These are phyloP conservation scores for Cyphellophora europaea DNA, from an alignment of 2,329 filamentous ascomycete genomes.

Conservation along the genomic window DNA sequence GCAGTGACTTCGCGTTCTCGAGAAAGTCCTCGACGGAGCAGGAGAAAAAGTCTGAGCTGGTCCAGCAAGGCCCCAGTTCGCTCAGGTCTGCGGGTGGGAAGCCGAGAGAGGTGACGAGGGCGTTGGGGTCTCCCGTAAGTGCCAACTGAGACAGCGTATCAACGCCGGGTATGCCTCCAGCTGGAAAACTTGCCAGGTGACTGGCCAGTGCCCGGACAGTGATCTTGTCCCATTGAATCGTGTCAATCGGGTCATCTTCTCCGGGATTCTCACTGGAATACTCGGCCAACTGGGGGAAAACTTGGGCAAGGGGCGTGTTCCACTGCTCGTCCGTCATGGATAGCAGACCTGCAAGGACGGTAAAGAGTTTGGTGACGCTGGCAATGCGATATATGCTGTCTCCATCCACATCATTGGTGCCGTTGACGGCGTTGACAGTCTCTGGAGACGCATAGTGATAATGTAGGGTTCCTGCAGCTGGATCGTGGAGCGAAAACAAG, in stretches of 20 bases:
- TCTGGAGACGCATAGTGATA: slow-evolving; percentile 28
- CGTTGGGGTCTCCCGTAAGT: neutral
- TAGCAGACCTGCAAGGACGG: slow-evolving; percentile 29
- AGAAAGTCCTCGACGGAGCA: slow-evolving; percentile 11
- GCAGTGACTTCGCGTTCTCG: slow-evolving; percentile 21
- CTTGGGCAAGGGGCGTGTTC: slow-evolving; percentile 37
- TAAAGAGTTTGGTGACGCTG: slow-evolving; percentile 33
- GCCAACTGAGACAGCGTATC: neutral
- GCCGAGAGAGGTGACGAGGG: neutral
- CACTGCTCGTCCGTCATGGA: slow-evolving; percentile 26
- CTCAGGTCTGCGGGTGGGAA: slow-evolving; percentile 3
- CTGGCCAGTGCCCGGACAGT: slow-evolving; percentile 37
- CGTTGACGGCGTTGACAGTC: slow-evolving; percentile 31
- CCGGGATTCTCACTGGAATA: slow-evolving; percentile 3
- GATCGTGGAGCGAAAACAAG: slow-evolving; percentile 30
- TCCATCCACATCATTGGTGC: slow-evolving; percentile 27
- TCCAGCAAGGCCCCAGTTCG: slow-evolving; percentile 1
- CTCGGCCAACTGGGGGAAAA: slow-evolving; percentile 30
- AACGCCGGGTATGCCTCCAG: too few relatives aligned
- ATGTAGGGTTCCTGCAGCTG: slow-evolving; percentile 22
- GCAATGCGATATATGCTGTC: slow-evolving; percentile 35
- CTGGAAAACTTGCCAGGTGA: slow-evolving; percentile 36
- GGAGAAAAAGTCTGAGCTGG: neutral
- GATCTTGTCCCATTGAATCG: slow-evolving; percentile 38
- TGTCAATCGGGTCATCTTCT: slow-evolving; percentile 23